These are phyloP conservation scores for Vitis rupestris DNA, from an alignment of 164 flowering plant genomes.

Conservation along the genomic window DNA sequence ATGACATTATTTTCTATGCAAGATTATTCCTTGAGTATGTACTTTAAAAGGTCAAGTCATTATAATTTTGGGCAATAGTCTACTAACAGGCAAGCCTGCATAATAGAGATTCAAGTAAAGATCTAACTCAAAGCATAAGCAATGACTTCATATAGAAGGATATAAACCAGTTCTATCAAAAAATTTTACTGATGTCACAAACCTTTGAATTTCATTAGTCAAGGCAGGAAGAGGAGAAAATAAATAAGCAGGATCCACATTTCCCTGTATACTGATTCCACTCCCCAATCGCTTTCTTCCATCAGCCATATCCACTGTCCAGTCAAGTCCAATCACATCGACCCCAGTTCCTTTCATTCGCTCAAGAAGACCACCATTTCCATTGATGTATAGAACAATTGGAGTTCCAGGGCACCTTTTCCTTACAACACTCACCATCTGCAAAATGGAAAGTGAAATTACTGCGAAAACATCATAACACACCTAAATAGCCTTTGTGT, in stretches of 20 bases:
- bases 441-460: constrained; percentile 23
- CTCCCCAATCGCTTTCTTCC: constrained; percentile 80
- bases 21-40: not conserved
- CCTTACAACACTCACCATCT: constrained; percentile 75
- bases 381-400: constrained; percentile 90
- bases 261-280: constrained; percentile 80
- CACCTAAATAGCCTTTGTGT: not conserved
- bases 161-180: not conserved
- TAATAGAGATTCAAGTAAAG: too few species aligned
- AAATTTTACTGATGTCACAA: not conserved
- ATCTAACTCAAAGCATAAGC: not conserved
- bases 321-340: constrained; percentile 98
- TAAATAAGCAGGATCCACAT: constrained; percentile 89
- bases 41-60: not conserved
- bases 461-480: not conserved
- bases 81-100: not conserved
- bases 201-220: constrained; percentile 88
- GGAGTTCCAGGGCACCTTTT: constrained; percentile 79
- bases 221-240: constrained; percentile 82
- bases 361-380: constrained; percentile 97
- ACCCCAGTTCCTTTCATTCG: constrained; percentile 92
- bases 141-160: not conserved
- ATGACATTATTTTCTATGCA: not conserved
- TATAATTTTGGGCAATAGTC: not conserved
- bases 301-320: constrained; percentile 99